These are phyloP conservation scores for Arthroderma sp. DNA, from an alignment of 2,329 filamentous ascomycete genomes.

Conservation along the genomic window DNA sequence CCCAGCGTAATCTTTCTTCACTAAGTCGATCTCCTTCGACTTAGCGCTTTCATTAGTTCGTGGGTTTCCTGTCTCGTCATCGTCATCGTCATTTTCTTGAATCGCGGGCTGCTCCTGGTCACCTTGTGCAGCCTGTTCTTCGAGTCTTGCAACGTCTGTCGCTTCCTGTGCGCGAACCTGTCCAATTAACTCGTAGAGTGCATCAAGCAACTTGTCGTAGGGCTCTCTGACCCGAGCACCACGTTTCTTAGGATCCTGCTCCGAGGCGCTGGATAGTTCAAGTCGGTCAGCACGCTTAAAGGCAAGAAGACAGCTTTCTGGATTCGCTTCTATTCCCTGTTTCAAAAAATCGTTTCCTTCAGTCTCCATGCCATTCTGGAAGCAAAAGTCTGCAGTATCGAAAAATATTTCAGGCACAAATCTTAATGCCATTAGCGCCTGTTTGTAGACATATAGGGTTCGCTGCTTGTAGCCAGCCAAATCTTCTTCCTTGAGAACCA, in stretches of 20 bases:
- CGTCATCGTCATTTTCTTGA: conserved; percentile 35
- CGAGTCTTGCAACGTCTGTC: conserved; percentile 45
- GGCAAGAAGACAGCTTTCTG: conserved; percentile 80
- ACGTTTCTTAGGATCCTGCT: conserved; percentile 54
- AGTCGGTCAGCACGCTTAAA: conserved; percentile 82
- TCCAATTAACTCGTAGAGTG: conserved; percentile 75
- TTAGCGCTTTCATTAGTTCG: conserved; percentile 42
- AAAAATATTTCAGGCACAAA: conserved; percentile 97
- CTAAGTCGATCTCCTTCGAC: conserved; percentile 43
- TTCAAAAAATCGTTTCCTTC: conserved; percentile 69
- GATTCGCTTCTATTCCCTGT: conserved; percentile 77
- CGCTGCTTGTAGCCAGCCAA: conserved; percentile 60
- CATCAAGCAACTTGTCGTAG: conserved; percentile 70
- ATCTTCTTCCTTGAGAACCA: conserved; percentile 77
- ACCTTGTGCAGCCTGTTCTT: conserved; percentile 40
- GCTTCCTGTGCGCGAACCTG: conserved; percentile 56
- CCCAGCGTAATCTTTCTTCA: conserved; percentile 54
- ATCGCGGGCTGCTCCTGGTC: conserved; percentile 27
- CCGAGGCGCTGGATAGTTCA: conserved; percentile 63
- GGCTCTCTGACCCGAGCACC: conserved; percentile 68
- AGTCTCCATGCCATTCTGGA: conserved; percentile 57
- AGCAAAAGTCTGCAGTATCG: conserved; percentile 86
- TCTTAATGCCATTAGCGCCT: conserved; percentile 80
- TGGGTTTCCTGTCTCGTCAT: conserved; percentile 35
- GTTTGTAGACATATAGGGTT: conserved; percentile 82